Conservation (phyloP, 495 filamentous ascomycete species). For the Geoglossum glabrum region DNA sequence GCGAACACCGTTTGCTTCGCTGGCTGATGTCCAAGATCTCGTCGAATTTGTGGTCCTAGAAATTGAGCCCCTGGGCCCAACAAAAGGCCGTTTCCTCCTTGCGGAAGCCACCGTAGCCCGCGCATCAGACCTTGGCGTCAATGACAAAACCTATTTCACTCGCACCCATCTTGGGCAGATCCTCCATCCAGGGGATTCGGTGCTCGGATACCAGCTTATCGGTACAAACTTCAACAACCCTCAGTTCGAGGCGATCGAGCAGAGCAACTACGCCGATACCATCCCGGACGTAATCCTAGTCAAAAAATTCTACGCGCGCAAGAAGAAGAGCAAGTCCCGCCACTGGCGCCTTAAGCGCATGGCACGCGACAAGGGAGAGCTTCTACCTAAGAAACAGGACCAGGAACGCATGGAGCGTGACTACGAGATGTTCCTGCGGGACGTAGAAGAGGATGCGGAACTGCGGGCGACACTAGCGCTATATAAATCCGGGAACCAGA, state of each 20-base stretch:
- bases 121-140: constrained; percentile 72
- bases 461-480: constrained; percentile 62
- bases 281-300: constrained; percentile 89
- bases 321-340: constrained; percentile 59
- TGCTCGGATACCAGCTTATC: constrained; percentile 72
- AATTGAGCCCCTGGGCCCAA: constrained; percentile 57
- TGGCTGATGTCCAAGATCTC: constrained; percentile 71
- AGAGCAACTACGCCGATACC: constrained; percentile 40
- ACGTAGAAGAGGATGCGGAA: constrained; percentile 90
- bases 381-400: constrained; percentile 60
- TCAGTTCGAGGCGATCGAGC: constrained; percentile 60
- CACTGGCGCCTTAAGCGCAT: constrained; percentile 91
- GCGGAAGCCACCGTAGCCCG: constrained; percentile 75
- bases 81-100: constrained; percentile 63
- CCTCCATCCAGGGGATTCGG: constrained; percentile 76
- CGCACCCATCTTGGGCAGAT: constrained; percentile 78
- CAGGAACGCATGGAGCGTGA: constrained; percentile 69
- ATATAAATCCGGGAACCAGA: constrained; percentile 45
- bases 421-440: constrained; percentile 90
- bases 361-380: constrained; percentile 66
- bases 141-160: constrained; percentile 67
- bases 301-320: constrained; percentile 84
- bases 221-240: constrained; percentile 83
- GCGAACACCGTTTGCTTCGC: constrained; percentile 60
- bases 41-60: constrained; percentile 90